phyloP scores from a whole-genome alignment of 2,329 filamentous ascomycete genomes.

The Sporothrix humicola region DNA sequence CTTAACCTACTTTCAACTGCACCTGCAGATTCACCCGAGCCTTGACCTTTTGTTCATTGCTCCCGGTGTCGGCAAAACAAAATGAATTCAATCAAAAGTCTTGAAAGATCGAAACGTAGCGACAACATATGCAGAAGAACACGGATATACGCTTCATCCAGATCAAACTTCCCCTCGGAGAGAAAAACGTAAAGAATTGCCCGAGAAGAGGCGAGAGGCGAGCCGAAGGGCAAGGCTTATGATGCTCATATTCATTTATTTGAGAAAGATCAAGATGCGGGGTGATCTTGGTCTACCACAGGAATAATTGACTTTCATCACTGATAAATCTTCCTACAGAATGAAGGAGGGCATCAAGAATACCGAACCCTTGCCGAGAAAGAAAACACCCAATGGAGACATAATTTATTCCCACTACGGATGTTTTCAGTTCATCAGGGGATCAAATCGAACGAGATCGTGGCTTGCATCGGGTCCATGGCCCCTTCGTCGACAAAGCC shows the following conservation, averaged over 20 bases:
- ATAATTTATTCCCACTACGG: too few species aligned
- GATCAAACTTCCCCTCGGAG: neutral
- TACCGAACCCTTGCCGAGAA: slow-evolving; percentile 21
- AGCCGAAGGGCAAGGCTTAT: neutral
- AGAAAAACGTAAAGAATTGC: neutral
- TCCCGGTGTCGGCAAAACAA: slow-evolving; percentile 5
- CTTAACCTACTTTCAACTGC: too few species aligned
- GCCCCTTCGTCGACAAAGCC: too few species aligned
- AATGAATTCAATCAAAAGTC: neutral
- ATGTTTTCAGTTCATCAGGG: too few species aligned
- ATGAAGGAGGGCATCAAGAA: too few species aligned
- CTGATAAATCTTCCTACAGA: too few species aligned
- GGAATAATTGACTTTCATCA: too few species aligned
- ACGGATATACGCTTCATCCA: neutral
- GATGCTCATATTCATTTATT: neutral
- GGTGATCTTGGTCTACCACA: too few species aligned
- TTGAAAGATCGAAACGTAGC: neutral
- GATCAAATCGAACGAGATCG: too few species aligned
- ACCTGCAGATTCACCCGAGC: too few species aligned
- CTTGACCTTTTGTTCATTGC: neutral
- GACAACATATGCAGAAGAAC: neutral
- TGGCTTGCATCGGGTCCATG: too few species aligned
- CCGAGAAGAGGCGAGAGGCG: neutral
- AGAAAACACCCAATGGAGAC: neutral
- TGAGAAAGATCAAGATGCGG: neutral